phyloP scores from a whole-genome alignment of 371 early-diverging fungal genomes.

The Nematocida sp. region DNA sequence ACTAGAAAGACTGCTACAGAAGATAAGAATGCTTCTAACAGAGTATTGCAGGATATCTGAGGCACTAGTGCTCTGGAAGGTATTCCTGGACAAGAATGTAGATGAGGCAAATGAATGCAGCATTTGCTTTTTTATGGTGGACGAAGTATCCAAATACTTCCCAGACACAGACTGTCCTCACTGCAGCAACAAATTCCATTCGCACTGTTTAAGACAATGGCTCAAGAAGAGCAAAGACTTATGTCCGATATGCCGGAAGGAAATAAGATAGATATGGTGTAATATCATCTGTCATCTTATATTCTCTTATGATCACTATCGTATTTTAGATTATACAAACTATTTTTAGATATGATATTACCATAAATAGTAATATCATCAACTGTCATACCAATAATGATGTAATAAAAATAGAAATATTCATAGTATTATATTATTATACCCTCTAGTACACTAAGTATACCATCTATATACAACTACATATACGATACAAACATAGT shows the following conservation, averaged over 20 bases:
- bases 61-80: constrained; percentile 57
- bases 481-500: too few relatives aligned
- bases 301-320: too few relatives aligned
- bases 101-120: constrained; percentile 57
- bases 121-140: constrained; percentile 63
- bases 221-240: constrained; percentile 36
- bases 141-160: constrained; percentile 51
- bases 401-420: too few relatives aligned
- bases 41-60: constrained; percentile 58
- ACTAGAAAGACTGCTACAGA: constrained; percentile 43
- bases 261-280: constrained; percentile 3
- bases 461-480: too few relatives aligned
- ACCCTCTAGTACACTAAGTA: too few relatives aligned
- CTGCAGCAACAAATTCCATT: constrained; percentile 62
- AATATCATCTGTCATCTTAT: neutral
- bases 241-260: constrained; percentile 61
- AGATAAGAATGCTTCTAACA: constrained; percentile 50
- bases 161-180: constrained; percentile 51
- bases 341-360: too few relatives aligned
- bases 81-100: constrained; percentile 52
- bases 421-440: too few relatives aligned
- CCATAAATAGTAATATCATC: too few relatives aligned
- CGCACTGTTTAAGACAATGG: constrained; percentile 58
- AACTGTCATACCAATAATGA: too few relatives aligned
- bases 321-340: too few relatives aligned